Conservation (phyloP, 345 rosid genomes). For the Psidium guajava region DNA sequence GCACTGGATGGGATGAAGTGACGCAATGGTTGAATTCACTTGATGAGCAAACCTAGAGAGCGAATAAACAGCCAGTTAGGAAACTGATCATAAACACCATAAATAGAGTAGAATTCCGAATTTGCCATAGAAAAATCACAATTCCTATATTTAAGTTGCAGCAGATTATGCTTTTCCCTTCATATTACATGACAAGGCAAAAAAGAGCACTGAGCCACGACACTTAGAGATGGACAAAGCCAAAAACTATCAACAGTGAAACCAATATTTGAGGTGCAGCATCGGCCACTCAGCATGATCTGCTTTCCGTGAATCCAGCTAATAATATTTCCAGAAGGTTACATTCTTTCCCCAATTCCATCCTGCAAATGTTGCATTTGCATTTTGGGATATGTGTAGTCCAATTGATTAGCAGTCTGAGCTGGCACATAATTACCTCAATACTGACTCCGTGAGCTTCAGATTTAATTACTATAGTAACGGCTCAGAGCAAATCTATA, state of each 20-base stretch:
- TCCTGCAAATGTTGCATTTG: background rate
- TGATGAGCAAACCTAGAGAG: constrained; percentile 57
- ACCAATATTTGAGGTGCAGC: background rate
- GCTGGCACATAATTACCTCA: background rate
- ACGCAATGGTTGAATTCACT: constrained; percentile 65
- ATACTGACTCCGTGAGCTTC: background rate
- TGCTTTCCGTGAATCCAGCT: background rate
- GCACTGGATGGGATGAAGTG: constrained; percentile 90
- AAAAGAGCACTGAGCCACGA: background rate
- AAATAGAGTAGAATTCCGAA: background rate
- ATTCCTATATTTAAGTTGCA: background rate
- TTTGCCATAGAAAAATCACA: background rate
- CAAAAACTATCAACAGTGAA: background rate
- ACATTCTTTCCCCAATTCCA: background rate
- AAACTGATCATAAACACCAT: background rate
- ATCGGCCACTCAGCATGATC: background rate
- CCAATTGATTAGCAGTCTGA: background rate
- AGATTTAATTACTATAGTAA: background rate
- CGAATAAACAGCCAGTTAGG: background rate
- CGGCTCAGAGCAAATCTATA: background rate
- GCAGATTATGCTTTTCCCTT: background rate
- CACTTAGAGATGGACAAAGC: background rate
- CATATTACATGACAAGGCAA: background rate
- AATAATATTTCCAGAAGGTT: background rate
- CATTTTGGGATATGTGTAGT: background rate